Conservation (phyloP, 1,284 basidiomycete genomes). For the Puccinia hordei region DNA sequence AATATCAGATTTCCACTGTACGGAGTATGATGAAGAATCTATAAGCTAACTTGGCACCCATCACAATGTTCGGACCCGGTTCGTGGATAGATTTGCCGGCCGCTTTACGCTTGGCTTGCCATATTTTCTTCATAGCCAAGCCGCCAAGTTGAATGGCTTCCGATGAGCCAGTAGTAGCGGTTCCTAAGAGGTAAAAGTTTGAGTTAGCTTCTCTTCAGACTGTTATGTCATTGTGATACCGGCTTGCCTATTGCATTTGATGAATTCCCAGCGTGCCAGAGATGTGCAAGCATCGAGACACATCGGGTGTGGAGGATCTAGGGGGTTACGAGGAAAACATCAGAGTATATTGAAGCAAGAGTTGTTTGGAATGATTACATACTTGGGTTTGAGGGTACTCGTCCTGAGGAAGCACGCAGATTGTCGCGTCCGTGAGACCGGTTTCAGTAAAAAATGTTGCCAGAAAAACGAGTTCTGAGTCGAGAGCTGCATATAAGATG, state of each 20-base stretch:
- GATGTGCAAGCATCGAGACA: conserved; percentile 80
- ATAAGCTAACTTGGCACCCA: conserved; percentile 54
- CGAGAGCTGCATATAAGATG: background rate
- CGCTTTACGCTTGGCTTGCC: conserved; percentile 85
- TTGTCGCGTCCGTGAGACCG: background rate
- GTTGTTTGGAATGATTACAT: background rate
- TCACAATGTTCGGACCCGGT: conserved; percentile 67
- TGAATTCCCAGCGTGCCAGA: conserved; percentile 83
- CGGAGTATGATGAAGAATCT: background rate
- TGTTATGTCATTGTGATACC: too few relatives aligned
- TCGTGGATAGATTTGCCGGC: conserved; percentile 82
- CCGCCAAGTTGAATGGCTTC: conserved; percentile 81
- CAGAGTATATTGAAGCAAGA: background rate
- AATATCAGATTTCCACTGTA: conserved; percentile 61
- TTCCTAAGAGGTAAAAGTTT: conserved; percentile 59
- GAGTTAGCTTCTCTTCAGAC: background rate
- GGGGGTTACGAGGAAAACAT: conserved; percentile 32
- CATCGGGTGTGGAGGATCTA: conserved; percentile 59
- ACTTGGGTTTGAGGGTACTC: conserved; percentile 44
- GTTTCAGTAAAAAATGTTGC: background rate
- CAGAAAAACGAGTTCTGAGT: background rate
- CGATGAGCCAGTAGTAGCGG: conserved; percentile 89
- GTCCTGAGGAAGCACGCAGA: background rate
- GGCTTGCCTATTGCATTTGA: conserved; percentile 71
- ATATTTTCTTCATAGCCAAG: conserved; percentile 88